Percentiles rank a stretch among this genome's conserved stretches.
Conservation (phyloP, 495 filamentous ascomycete genomes). For the Zalerion maritima region DNA sequence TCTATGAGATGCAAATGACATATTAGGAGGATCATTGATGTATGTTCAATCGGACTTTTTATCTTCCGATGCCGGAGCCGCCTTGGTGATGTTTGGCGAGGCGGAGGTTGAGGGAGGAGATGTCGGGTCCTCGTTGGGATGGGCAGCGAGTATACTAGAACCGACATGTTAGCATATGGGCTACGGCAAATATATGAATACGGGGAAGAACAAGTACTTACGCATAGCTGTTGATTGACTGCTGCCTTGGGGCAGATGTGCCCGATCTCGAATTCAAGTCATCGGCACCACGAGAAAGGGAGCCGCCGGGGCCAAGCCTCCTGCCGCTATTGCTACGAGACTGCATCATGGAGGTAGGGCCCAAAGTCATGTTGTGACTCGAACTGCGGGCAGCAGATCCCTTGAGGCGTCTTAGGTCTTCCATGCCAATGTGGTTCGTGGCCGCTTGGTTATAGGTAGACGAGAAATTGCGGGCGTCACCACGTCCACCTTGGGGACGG, state of each 20-base stretch:
- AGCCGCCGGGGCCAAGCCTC: constrained; percentile 58
- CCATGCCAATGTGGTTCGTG: constrained; percentile 65
- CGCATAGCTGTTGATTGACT: too few species aligned
- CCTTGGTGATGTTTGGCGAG: constrained; percentile 46
- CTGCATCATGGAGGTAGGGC: constrained; percentile 65
- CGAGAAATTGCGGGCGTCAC: constrained; percentile 72
- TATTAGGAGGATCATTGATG: constrained; percentile 9
- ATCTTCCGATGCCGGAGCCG: constrained; percentile 29
- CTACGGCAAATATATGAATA: constrained; percentile 1
- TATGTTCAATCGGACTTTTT: constrained; percentile 29
- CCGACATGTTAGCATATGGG: constrained; percentile 8
- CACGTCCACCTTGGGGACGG: constrained; percentile 59
- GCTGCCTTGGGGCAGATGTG: too few species aligned
- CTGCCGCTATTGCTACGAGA: constrained; percentile 71
- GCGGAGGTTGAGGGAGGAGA: constrained; percentile 51
- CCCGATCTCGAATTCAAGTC: constrained; percentile 59
- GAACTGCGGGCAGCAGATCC: constrained; percentile 36
- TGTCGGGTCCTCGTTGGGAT: constrained; percentile 28
- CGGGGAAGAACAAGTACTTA: constrained; percentile 29
- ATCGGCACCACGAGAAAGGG: constrained; percentile 54
- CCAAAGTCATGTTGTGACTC: constrained; percentile 53
- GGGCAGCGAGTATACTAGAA: constrained; percentile 12
- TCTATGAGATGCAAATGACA: constrained; percentile 11
- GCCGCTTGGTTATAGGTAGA: constrained; percentile 45
- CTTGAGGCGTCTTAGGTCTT: constrained; percentile 74